phyloP scores from a whole-genome alignment of 108 stramenopile genomes.

The Craspedostauros australis region DNA sequence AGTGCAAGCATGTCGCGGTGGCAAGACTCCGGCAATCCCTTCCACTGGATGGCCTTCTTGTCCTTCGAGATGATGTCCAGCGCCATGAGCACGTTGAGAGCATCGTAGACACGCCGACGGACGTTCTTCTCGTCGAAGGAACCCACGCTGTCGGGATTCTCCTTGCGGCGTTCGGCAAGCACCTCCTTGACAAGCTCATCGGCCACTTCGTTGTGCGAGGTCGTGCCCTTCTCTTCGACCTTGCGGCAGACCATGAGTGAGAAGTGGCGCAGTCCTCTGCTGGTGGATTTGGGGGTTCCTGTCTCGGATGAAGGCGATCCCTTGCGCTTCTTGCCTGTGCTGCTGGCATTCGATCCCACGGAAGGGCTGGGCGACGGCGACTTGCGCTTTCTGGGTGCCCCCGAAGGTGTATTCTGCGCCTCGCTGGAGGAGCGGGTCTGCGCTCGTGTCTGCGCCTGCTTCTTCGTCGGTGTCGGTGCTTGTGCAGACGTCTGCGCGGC shows the following conservation, averaged over 20 bases:
- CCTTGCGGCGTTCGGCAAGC: slow-evolving; percentile 29
- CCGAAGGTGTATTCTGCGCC: too few relatives aligned
- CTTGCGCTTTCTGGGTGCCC: too few relatives aligned
- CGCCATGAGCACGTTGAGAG: slow-evolving; percentile 93
- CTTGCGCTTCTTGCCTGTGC: too few relatives aligned
- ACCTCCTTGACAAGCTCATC: slow-evolving; percentile 82
- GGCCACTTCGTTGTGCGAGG: slow-evolving; percentile 94
- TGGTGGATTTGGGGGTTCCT: too few relatives aligned
- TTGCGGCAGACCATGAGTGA: slow-evolving; percentile 89
- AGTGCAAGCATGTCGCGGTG: slow-evolving; percentile 45
- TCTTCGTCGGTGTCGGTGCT: too few relatives aligned
- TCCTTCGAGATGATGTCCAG: slow-evolving; percentile 94
- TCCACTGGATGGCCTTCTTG: slow-evolving; percentile 84
- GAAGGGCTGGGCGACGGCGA: too few relatives aligned
- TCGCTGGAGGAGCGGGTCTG: too few relatives aligned
- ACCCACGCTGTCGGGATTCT: slow-evolving; percentile 46
- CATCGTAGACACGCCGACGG: slow-evolving; percentile 93
- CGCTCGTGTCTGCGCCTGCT: too few relatives aligned
- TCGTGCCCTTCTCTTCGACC: slow-evolving; percentile 90
- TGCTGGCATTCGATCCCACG: too few relatives aligned
- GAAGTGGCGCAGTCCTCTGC: slow-evolving; percentile 82
- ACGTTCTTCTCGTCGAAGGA: slow-evolving; percentile 87
- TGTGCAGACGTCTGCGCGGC: too few relatives aligned
- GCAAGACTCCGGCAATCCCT: slow-evolving; percentile 62
- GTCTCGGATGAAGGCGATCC: too few relatives aligned